A percentile compares a stretch with the other conserved stretches of the same genome.
Conservation (phyloP, 495 filamentous ascomycete genomes). For the Penicillium steckii region DNA sequence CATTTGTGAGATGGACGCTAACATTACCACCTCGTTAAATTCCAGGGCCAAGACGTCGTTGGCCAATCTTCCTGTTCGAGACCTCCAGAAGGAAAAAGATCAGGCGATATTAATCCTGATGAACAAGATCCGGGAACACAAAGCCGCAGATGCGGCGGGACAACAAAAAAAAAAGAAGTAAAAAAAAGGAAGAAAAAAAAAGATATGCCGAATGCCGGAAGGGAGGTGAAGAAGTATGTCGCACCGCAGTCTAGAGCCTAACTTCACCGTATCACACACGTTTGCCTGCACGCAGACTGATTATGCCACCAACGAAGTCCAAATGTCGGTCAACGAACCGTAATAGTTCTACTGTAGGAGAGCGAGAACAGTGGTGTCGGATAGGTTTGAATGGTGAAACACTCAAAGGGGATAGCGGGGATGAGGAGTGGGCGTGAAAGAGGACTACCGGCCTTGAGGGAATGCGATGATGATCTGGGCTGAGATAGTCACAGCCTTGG, state of each 20-base stretch:
- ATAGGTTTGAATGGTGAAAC: neutral
- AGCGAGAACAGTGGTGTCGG: neutral
- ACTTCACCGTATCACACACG: slow-evolving; percentile 37
- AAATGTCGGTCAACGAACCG: slow-evolving; percentile 43
- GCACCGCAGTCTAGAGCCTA: slow-evolving; percentile 38
- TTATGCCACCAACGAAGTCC: slow-evolving; percentile 11
- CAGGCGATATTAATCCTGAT: neutral
- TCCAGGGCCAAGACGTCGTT: slow-evolving; percentile 1
- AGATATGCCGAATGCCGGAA: slow-evolving; percentile 6
- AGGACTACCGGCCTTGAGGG: too few relatives aligned
- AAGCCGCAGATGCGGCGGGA: neutral
- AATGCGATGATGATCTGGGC: neutral
- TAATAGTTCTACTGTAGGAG: slow-evolving; percentile 16
- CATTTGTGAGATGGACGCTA: slow-evolving; percentile 43
- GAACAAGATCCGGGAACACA: neutral
- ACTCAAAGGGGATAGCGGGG: neutral
- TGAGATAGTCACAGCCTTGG: neutral
- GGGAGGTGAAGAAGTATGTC: slow-evolving; percentile 28
- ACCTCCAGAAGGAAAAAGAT: neutral
- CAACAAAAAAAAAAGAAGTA: neutral
- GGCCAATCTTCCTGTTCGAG: neutral
- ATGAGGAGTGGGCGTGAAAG: slow-evolving; percentile 1
- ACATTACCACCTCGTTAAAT: slow-evolving; percentile 34
- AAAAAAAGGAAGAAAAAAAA: too few relatives aligned
- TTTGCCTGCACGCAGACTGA: neutral